phyloP scores from a whole-genome alignment of 768 basidiomycete genomes.

The Macrolepiota albuminosa region DNA sequence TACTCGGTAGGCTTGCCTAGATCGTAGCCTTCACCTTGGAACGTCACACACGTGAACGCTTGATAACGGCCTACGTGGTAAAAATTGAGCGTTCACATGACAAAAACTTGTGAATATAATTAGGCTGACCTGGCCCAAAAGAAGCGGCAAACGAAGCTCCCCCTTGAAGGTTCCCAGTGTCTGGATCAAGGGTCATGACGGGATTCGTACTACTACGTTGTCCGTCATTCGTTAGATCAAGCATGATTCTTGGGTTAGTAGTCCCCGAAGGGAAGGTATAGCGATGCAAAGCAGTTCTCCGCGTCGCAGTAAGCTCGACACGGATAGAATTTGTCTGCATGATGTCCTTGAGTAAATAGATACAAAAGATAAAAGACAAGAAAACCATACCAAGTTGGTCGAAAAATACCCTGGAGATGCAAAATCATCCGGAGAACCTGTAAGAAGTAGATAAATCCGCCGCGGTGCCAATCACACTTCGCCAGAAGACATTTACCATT shows the following conservation, averaged over 20 bases:
- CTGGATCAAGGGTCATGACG: slow-evolving; percentile 40
- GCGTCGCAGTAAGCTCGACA: slow-evolving; percentile 56
- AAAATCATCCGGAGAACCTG: slow-evolving; percentile 55
- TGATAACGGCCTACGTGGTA: slow-evolving; percentile 41
- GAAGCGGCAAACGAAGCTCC: slow-evolving; percentile 45
- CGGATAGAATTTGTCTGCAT: slow-evolving; percentile 48
- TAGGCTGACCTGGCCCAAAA: slow-evolving; percentile 44
- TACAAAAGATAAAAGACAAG: not conserved
- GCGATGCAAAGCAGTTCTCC: slow-evolving; percentile 55
- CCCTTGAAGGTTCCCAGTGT: slow-evolving; percentile 47
- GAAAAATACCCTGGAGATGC: slow-evolving; percentile 67
- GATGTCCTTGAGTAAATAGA: not conserved
- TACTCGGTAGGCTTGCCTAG: slow-evolving; percentile 47
- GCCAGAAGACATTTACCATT: slow-evolving; percentile 33
- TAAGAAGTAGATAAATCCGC: not conserved
- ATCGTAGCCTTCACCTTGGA: slow-evolving; percentile 47
- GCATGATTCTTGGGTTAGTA: slow-evolving; percentile 43
- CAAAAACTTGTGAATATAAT: not conserved
- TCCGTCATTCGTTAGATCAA: slow-evolving; percentile 63
- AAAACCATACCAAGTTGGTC: slow-evolving; percentile 42
- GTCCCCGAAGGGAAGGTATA: slow-evolving; percentile 50
- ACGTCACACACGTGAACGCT: slow-evolving; percentile 58
- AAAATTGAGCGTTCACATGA: not conserved
- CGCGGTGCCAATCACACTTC: not conserved
- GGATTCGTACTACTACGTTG: slow-evolving; percentile 47